phyloP scores from a whole-genome alignment of 108 stramenopile species.

The Skeletonema marinoi region DNA sequence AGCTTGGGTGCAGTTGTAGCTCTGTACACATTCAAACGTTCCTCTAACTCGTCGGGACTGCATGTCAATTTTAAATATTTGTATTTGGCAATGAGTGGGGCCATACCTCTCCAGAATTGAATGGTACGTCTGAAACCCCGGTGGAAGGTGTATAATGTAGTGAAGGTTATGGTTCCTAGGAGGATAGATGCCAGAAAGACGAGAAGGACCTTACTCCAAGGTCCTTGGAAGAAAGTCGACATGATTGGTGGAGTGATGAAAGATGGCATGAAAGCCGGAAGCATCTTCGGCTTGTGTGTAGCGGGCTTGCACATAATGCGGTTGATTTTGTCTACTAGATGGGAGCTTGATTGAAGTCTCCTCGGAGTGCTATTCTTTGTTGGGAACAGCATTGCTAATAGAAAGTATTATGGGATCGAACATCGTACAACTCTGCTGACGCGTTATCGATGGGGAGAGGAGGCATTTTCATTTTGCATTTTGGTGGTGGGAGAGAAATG shows the following conservation, averaged over 20 bases:
- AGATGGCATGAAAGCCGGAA: not conserved
- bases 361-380: not conserved
- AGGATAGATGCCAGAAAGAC: slow-evolving; percentile 14
- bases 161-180: slow-evolving; percentile 7
- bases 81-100: slow-evolving; percentile 29
- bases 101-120: slow-evolving; percentile 48
- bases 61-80: slow-evolving; percentile 31
- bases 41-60: slow-evolving; percentile 32
- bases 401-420: not conserved
- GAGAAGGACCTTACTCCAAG: slow-evolving; percentile 1
- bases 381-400: not conserved
- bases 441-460: not conserved
- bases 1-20: slow-evolving; percentile 27
- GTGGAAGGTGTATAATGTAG: slow-evolving; percentile 41
- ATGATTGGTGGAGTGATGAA: slow-evolving; percentile 22
- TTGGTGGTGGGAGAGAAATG: no score
- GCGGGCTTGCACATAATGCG: not conserved
- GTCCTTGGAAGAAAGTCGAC: no score
- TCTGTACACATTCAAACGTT: slow-evolving; percentile 31
- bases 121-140: slow-evolving; percentile 46
- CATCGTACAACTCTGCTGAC: not conserved
- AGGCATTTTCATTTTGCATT: no score
- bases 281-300: not conserved
- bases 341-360: not conserved
- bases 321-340: not conserved